These are phyloP conservation scores for Diplodia corticola DNA, from an alignment of 2,329 filamentous ascomycete genomes.

Conservation along the genomic window DNA sequence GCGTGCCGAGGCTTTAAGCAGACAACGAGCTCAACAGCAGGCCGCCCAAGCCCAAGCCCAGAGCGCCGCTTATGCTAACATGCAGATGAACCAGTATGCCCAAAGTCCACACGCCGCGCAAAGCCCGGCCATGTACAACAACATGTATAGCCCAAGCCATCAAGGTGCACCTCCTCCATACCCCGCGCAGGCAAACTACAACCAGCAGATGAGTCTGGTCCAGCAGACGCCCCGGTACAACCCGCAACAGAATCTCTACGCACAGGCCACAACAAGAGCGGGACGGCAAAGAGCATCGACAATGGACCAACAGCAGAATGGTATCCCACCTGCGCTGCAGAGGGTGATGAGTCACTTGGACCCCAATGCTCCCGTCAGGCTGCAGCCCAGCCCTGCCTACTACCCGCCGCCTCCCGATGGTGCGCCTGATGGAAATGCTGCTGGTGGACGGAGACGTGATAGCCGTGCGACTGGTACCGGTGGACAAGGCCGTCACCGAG, in stretches of 20 bases:
- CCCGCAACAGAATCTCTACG: slow-evolving; percentile 71
- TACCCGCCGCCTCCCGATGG: slow-evolving; percentile 91
- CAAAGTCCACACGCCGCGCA: slow-evolving; percentile 47
- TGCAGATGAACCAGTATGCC: slow-evolving; percentile 60
- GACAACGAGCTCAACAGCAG: slow-evolving; percentile 70
- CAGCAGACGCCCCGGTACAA: slow-evolving; percentile 42
- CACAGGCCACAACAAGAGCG: slow-evolving; percentile 73
- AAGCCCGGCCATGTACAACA: slow-evolving; percentile 71
- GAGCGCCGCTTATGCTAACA: slow-evolving; percentile 65
- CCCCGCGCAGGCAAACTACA: slow-evolving; percentile 63
- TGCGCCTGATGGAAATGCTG: slow-evolving; percentile 64
- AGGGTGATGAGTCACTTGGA: slow-evolving; percentile 94
- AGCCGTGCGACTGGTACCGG: slow-evolving; percentile 64
- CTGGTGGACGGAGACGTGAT: slow-evolving; percentile 70
- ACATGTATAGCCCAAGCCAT: slow-evolving; percentile 69
- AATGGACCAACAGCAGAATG: slow-evolving; percentile 91
- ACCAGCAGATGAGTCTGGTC: slow-evolving; percentile 58
- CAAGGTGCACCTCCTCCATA: slow-evolving; percentile 79
- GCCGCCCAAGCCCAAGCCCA: slow-evolving; percentile 60
- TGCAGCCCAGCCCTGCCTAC: slow-evolving; percentile 95
- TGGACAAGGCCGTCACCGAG: slow-evolving; percentile 53
- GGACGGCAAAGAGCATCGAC: slow-evolving; percentile 89
- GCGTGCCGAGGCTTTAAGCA: slow-evolving; percentile 89
- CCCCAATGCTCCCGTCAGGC: slow-evolving; percentile 85
- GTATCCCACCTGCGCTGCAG: slow-evolving; percentile 89